Evolutionary conservation across 1,284 basidiomycete species (phyloP).

Genomic region (Rhodotorula sp.): DNA sequence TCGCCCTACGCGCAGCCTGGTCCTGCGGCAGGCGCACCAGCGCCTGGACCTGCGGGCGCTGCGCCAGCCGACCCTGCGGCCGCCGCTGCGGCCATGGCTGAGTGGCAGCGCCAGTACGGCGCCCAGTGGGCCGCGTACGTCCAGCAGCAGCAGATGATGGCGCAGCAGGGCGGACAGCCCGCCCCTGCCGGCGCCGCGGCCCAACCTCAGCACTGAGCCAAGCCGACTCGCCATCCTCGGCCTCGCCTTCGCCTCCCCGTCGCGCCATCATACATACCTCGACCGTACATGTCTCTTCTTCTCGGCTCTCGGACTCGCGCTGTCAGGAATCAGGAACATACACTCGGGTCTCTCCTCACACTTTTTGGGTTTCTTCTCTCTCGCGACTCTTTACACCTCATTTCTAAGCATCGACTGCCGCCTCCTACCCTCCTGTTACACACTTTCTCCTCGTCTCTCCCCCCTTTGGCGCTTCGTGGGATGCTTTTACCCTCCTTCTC

Average conservation of each 20-base stretch:
- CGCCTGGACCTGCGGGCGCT: not conserved
- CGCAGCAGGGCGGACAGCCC: not conserved
- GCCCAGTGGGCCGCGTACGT: constrained; percentile 35
- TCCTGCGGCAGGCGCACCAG: constrained; percentile 2
- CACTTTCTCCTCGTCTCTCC: not conserved
- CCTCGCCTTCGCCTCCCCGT: not conserved
- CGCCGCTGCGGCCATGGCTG: constrained; percentile 26
- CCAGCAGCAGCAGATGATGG: constrained; percentile 29
- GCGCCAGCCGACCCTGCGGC: constrained; percentile 25
- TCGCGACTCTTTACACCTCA: not conserved
- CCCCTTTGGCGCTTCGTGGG: not conserved
- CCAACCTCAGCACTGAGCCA: too few species aligned
- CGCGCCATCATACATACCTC: not conserved
- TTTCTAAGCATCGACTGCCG: not conserved
- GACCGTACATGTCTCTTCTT: not conserved
- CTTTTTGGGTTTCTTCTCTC: not conserved
- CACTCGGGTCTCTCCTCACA: too few species aligned
- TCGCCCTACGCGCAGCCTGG: constrained; percentile 1
- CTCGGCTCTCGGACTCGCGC: not conserved
- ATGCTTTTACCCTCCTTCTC: not conserved
- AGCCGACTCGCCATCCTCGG: not conserved
- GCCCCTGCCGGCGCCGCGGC: not conserved
- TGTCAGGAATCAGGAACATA: too few species aligned
- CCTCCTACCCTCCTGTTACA: not conserved
- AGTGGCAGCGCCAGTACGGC: constrained; percentile 40